Base-by-base conservation (phyloP, 208 protist species). In the Crithidia expoeki region DNA sequence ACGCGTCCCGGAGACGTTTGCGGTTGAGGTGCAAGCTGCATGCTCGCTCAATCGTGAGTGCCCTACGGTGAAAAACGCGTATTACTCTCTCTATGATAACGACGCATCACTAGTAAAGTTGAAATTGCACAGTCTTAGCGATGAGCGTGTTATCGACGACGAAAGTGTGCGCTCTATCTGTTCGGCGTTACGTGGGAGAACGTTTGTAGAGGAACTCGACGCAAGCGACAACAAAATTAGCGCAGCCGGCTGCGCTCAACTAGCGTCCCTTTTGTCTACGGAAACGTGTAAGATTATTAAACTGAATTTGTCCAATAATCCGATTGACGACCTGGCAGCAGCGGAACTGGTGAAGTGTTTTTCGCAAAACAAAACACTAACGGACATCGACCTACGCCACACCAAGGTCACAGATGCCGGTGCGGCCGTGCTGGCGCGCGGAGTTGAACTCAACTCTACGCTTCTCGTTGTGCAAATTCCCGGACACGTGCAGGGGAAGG, bases 21-120 rank as follows among this genome's bases (percentile, higher is more conserved):
- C 68, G 3, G 62, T 62, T 19, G 70, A 72, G 44, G 87, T 97
- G 34, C 69, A 76, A 44, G 57, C 72, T 38, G 86, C 86, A 34
- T 91, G 85, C 50, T 73, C 83, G 44, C 58, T 97, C 1, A 97
- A 97, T 57, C 83, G 83, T 19, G 87, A 95, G 42, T 73, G 88
- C 32, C 67, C 52, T 25, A 55, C 74, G 21, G 57, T 94, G 21
- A 97, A 97, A 68, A 69, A 49, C 32, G 65, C 83, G 2, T 79
- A 83, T 33, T 93, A 93, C 62, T 78, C 79, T 19, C 69, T 97
- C 19, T 62, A 71, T n/a, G 81, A 81, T 63, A 72, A 72, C 30
- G 86, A 94, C 69, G 51, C 25, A 4, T 81, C 72, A 5, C 59
- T 94, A 30, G 70, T 30, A 2, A 79, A 83, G 30, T 61, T 95